Evolutionary conservation across 768 basidiomycete genomes (phyloP).

Genomic region (Boletus speciosus): DNA sequence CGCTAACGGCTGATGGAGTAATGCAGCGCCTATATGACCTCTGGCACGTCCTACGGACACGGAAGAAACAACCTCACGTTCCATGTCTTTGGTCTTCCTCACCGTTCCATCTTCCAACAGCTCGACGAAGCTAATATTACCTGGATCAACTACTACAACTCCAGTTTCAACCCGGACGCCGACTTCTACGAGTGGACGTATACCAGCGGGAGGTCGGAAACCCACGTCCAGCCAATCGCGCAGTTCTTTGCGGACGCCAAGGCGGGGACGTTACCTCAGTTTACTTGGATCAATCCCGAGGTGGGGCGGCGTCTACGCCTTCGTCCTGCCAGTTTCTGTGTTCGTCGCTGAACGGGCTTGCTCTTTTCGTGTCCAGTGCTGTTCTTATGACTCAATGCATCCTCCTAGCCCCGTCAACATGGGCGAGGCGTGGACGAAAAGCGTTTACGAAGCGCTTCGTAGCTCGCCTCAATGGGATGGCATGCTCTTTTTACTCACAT

Average conservation of each 20-base stretch:
- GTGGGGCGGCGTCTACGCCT: neutral
- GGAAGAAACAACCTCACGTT: conserved; percentile 18
- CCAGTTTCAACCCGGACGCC: conserved; percentile 26
- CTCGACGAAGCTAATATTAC: conserved; percentile 25
- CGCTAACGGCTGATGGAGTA: neutral
- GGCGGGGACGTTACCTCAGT: conserved; percentile 24
- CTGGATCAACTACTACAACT: conserved; percentile 27
- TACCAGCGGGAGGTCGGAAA: conserved; percentile 12
- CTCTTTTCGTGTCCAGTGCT: conserved; percentile 11
- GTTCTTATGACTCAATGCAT: conserved; percentile 25
- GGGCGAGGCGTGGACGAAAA: conserved; percentile 25
- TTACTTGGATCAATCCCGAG: conserved; percentile 28
- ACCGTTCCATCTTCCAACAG: conserved; percentile 28
- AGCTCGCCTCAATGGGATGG: conserved; percentile 23
- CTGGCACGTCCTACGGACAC: conserved; percentile 25
- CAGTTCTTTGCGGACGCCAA: conserved; percentile 20
- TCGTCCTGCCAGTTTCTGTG: neutral
- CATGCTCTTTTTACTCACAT: conserved; percentile 21
- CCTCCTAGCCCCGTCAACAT: conserved; percentile 25
- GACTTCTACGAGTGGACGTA: conserved; percentile 22
- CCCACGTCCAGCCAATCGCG: conserved; percentile 15
- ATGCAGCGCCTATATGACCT: conserved; percentile 24
- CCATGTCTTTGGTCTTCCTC: conserved; percentile 18
- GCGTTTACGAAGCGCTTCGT: conserved; percentile 23
- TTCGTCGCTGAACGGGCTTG: neutral